Base-by-base conservation (phyloP, 1,139 yeast genomes). In the Lodderomyces oxycetoniae region DNA sequence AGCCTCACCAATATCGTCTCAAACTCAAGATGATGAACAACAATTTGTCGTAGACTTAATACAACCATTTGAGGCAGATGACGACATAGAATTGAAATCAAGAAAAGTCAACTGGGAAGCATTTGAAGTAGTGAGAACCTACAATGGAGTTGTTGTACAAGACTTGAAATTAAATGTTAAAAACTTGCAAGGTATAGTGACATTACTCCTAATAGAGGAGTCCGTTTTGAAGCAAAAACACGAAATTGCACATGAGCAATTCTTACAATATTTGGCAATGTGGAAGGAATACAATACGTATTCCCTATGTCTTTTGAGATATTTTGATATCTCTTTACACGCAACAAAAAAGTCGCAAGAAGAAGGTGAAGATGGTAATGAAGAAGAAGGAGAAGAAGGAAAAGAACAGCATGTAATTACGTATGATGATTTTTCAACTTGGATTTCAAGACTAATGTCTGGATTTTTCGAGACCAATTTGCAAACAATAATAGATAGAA, bases 161-260 rank as follows among this genome's bases (percentile, higher is more conserved):
- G 42, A 50, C 1, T 42, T 69, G 32, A 39, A 42, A 2, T 40
- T 78, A 2, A 48, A 61, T 1, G 71, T 69, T 0, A 36, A 46
- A 0, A 59, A 55, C 4, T 39, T 77, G 26, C 52, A 57, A 7
- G 57, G 55, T 5, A 32, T 77, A 1, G 28, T 77, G 4, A 61
- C 79, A 0, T 63, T 77, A 40, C 42, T 70, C 14, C 52, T 77
- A 20, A 42, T 63, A 2, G 40, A 6, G n/a, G 14, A 24, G 12
- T 24, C 26, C 7, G n/a, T 24, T 6, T 14, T 14, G 7, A 24
- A 24, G 9, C 26, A 24, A 12, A 24, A 24, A 24, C 26, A 24
- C 12, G n/a, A 24, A 7, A 12, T 7, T 6, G 12, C 12, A 14
- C 26, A 12, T 12, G 26, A 24, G 9, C 11, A 24, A 24, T 24